phyloP scores from a whole-genome alignment of 1,139 yeast species.

The Candida sp. region DNA sequence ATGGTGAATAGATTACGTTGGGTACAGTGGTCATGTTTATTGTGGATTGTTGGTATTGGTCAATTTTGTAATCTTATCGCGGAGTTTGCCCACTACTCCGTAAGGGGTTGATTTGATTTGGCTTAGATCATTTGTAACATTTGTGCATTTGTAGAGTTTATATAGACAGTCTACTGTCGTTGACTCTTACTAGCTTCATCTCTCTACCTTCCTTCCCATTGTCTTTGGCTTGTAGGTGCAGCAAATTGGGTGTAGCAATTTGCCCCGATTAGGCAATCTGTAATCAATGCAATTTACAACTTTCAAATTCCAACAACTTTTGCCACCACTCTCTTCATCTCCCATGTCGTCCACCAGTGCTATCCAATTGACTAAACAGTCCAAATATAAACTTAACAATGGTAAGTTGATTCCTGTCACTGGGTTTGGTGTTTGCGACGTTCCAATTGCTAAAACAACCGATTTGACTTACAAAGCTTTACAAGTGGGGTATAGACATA shows the following conservation, averaged over 20 bases:
- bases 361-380: slow-evolving; percentile 26
- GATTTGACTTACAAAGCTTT: slow-evolving; percentile 41
- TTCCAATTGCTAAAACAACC: slow-evolving; percentile 20
- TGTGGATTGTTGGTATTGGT: no score
- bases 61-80: no score
- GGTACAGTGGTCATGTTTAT: no score
- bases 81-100: no score
- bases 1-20: no score
- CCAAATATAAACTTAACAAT: slow-evolving; percentile 31
- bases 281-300: neutral
- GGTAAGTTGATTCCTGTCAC: slow-evolving; percentile 38
- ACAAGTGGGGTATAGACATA: slow-evolving; percentile 65
- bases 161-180: no score
- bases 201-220: no score
- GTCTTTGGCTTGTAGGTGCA: no score
- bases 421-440: slow-evolving; percentile 34
- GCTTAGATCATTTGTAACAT: no score
- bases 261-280: neutral
- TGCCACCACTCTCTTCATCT: neutral
- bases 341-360: slow-evolving; percentile 23
- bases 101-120: no score
- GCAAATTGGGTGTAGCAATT: neutral
- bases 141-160: no score
- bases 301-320: neutral
- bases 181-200: no score